Percentiles rank a stretch among this genome's conserved stretches.
These are phyloP conservation scores for Mitragyna speciosa DNA, from an alignment of 257 asterid species.

Conservation along the genomic window DNA sequence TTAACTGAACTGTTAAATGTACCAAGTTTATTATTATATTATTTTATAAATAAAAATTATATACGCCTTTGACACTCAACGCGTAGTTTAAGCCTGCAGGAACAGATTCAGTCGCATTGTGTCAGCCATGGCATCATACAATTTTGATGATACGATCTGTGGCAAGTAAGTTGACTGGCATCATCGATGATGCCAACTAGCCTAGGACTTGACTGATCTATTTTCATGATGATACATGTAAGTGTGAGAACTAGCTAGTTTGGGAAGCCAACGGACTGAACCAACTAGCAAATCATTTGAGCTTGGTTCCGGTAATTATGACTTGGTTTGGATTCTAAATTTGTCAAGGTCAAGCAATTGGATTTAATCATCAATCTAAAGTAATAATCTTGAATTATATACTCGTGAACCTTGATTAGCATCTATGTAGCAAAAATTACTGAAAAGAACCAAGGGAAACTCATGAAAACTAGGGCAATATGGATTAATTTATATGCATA, in stretches of 20 bases:
- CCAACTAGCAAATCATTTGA: not conserved
- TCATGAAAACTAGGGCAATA: no score
- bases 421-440: not conserved
- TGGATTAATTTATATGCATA: no score
- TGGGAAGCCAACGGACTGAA: not conserved
- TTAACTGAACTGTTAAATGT: not conserved
- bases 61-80: no score
- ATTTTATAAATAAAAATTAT: not conserved
- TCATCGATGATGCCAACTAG: slow-evolving; percentile 4
- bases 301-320: not conserved
- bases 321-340: not conserved
- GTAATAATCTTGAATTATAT: not conserved
- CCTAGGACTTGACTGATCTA: not conserved
- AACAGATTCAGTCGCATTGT: not conserved
- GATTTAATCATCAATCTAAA: not conserved
- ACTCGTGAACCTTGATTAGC: not conserved
- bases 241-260: not conserved
- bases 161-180: not conserved
- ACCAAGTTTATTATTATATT: not conserved
- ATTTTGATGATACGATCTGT: not conserved
- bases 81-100: not conserved
- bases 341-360: not conserved
- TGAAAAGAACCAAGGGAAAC: no score
- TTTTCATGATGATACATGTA: not conserved
- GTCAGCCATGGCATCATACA: not conserved